phyloP scores from a whole-genome alignment of 1,284 basidiomycete species.

The Rhodofomes roseus region DNA sequence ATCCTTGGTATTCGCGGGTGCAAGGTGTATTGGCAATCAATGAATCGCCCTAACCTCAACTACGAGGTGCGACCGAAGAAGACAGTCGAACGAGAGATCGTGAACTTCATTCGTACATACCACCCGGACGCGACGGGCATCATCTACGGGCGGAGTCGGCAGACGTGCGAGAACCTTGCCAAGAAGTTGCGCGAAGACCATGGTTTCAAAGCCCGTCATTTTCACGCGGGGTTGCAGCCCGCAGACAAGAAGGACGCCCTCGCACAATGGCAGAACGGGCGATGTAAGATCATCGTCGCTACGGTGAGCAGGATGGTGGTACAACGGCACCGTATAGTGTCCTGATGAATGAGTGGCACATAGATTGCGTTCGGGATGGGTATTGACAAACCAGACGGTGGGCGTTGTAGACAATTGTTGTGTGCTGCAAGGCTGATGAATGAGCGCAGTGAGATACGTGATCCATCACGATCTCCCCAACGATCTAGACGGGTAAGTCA shows the following conservation, averaged over 20 bases:
- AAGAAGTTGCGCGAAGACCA: constrained; percentile 52
- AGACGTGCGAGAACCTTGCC: constrained; percentile 80
- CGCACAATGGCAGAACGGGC: constrained; percentile 72
- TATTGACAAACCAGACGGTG: constrained; percentile 86
- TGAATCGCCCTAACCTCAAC: constrained; percentile 88
- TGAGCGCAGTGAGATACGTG: constrained; percentile 62
- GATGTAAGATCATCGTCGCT: constrained; percentile 85
- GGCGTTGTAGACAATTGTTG: constrained; percentile 10
- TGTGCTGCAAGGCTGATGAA: background rate
- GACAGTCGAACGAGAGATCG: constrained; percentile 59
- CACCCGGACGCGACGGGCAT: constrained; percentile 74
- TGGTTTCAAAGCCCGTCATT: constrained; percentile 72
- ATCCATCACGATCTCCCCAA: constrained; percentile 73
- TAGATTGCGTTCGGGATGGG: constrained; percentile 93
- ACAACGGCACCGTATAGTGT: background rate
- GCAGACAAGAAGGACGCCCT: constrained; percentile 68
- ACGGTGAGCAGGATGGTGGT: constrained; percentile 61
- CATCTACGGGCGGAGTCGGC: constrained; percentile 79
- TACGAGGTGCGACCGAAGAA: constrained; percentile 77
- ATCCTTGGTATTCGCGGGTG: constrained; percentile 65
- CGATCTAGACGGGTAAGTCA: constrained; percentile 57
- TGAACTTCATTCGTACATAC: constrained; percentile 62
- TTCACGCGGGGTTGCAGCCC: constrained; percentile 78
- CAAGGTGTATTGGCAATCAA: constrained; percentile 73
- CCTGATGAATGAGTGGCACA: background rate